Base-by-base conservation (phyloP, 2,329 filamentous ascomycete genomes). In the Xylaria sp. region DNA sequence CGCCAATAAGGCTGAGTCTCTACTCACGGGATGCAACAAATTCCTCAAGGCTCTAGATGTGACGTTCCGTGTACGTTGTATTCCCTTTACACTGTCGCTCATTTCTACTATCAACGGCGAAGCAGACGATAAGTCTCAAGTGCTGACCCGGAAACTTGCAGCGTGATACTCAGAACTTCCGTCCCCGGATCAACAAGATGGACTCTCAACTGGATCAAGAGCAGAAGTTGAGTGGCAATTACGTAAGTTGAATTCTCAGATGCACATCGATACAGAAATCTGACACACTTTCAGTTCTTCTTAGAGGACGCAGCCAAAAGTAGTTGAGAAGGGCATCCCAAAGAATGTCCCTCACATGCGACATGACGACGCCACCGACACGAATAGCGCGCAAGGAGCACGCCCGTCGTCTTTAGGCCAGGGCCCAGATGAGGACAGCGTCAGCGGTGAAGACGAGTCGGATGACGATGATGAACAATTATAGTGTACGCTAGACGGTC, bases 11-110 rank as follows among this genome's bases (percentile, higher is more conserved):
- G 96, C 97, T 44, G 94, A 99, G 84, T 97, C 93, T 51, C 88
- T 99, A 63, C 88, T 98, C 76, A 97, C 94, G 50, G 94, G 96
- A 69, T 99, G 96, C 89, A 99, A 99, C 87, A 89, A 87, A 70
- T 99, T 99, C 88, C 84, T 99, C 81, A 93, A 97, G 89, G 98
- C 94, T 83, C 86, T 99, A 72, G 94, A 99, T 77, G 96, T 99
- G 77, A 98, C 96, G 58, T 99, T 99, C 92, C 93, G 96, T 78
- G 48, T 51, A 51, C 8, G 48, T 25, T 51, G 10, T 51, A 51
- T 28, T 51, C 44, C 48, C 9, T 51, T 51, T 20, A 1, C 9
- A 51, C n/a, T 51, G 15, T 51, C 20, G 12, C 20, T 51, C n/a
- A 51, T 51, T 51, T 23, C 20, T 23, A 25, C 48, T 25, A 20